phyloP scores from a whole-genome alignment of 2,329 filamentous ascomycete genomes.

The Ophiocordyceps camponoti-saundersi region DNA sequence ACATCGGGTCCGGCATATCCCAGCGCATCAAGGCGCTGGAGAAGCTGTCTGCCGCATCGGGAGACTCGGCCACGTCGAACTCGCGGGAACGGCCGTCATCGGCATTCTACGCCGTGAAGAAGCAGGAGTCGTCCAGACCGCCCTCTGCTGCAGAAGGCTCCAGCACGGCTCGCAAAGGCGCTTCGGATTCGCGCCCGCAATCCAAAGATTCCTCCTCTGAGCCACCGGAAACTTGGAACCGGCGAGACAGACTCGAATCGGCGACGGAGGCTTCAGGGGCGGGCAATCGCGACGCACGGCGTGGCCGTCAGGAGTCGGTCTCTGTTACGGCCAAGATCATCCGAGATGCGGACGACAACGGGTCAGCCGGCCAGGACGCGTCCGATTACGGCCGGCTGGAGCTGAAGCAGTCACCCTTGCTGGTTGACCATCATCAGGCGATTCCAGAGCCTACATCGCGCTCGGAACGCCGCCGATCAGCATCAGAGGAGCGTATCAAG shows the following conservation, averaged over 20 bases:
- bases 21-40: conserved; percentile 88
- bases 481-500: conserved; percentile 16
- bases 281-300: conserved; percentile 26
- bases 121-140: conserved; percentile 25
- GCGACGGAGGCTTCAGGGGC: conserved; percentile 37
- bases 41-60: conserved; percentile 41
- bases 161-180: conserved; percentile 16
- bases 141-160: conserved; percentile 28
- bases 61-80: conserved; percentile 8
- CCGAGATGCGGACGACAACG: conserved; percentile 37
- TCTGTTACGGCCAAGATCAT: conserved; percentile 78
- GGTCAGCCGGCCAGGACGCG: conserved; percentile 20
- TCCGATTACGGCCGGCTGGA: conserved; percentile 30
- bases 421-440: conserved; percentile 35
- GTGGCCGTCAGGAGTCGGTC: conserved; percentile 53
- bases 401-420: conserved; percentile 39
- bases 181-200: conserved; percentile 15
- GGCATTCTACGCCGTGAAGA: conserved; percentile 43
- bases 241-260: conserved; percentile 32
- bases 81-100: conserved; percentile 27
- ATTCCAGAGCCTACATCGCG: conserved; percentile 15
- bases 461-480: conserved; percentile 8
- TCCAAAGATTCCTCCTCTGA: conserved; percentile 32
- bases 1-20: conserved; percentile 79
- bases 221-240: conserved; percentile 10